Evolutionary conservation across 306 rosid genomes (phyloP), one percentile per base, ranked within the genome.

Genomic region (Vigna mungo): DNA sequence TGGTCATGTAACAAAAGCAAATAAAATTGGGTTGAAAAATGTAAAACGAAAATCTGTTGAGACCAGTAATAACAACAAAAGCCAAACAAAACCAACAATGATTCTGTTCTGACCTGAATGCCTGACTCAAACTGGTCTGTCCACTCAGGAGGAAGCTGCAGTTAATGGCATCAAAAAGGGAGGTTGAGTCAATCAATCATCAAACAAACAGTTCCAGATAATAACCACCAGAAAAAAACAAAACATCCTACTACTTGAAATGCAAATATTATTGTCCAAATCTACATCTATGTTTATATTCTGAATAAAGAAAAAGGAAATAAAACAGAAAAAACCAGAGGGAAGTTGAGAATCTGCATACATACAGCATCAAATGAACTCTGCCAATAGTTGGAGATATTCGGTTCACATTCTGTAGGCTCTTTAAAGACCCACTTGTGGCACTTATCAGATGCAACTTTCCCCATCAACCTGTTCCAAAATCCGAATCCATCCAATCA

Each of bases 361-460:
- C 96, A 86, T 90, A 96, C 99, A 80, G 99, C 97, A 91, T 96
- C 98, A 84, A 93, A 96, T 9, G 99, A 96, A 72, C 98, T 96
- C 83, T 96, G 99, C 99, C 99, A 96, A 83, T 96, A 91, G 89
- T 96, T 93, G 82, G 99, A 91, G 88, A 93, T 93, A 70, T 91
- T 96, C 0, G 99, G 94, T 70, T 96, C 99, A 81, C 93, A 96
- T 81, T 93, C 99, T 13, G 98, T 87, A 55, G 98, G 99, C 66
- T 96, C 99, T 86, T 96, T 96, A 85, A 92, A 96, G 71, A 96
- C 99, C 99, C 99, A 96, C 85, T 96, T 96, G 85, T 96, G 99
- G 76, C 99, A 96, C 92, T 96, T 93, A 93, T 96, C 99, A 79
- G 99, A 96, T 74, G 99, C 99, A 84, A 96, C 99, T 83, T 96